A percentile compares a stretch with the other conserved stretches of the same genome.
Conservation (phyloP, 2,329 filamentous ascomycete genomes). For the Hypoxylon sp. region DNA sequence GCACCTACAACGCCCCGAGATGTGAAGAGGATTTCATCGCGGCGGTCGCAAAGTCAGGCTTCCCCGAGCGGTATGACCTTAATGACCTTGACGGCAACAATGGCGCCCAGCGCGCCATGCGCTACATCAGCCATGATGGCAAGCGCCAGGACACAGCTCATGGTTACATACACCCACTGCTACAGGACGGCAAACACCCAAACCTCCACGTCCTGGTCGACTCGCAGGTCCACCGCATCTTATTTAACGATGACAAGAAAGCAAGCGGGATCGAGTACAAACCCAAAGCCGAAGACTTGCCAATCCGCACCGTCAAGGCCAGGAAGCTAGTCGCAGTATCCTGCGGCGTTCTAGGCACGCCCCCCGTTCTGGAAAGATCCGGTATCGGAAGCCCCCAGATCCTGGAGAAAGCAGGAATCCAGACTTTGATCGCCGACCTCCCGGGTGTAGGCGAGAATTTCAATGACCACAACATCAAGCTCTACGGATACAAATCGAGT, state of each 20-base stretch:
- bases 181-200: constrained; percentile 61
- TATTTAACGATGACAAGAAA: background rate
- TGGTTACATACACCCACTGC: constrained; percentile 65
- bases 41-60: background rate
- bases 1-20: constrained; percentile 9
- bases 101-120: constrained; percentile 8
- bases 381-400: background rate
- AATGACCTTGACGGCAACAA: background rate
- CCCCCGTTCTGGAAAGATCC: background rate
- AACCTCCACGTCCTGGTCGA: constrained; percentile 68
- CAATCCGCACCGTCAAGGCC: background rate
- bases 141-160: constrained; percentile 68
- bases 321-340: background rate
- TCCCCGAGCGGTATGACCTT: background rate
- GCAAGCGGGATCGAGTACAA: background rate
- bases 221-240: constrained; percentile 45
- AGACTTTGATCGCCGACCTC: background rate
- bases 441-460: background rate
- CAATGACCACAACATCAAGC: background rate
- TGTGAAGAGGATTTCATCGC: constrained; percentile 2
- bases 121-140: constrained; percentile 57
- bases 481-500: background rate
- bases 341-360: background rate
- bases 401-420: background rate
- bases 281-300: background rate